Percentiles rank a stretch among this genome's conserved stretches.
Evolutionary conservation across 371 early-diverging fungal genomes (phyloP).

Genomic region (Dinochytrium kinnereticum): DNA sequence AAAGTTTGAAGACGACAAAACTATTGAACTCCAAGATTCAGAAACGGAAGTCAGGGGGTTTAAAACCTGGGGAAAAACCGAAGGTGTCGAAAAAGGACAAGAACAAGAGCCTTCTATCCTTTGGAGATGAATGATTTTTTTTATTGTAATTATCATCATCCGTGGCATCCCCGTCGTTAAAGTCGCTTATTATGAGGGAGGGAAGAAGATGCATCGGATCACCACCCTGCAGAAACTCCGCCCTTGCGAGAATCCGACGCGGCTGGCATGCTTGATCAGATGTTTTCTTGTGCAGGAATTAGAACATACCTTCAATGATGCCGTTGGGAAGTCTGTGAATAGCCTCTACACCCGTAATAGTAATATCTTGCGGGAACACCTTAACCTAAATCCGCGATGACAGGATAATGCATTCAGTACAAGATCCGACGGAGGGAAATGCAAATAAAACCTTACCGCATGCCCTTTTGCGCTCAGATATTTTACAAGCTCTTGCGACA

Average conservation of each 20-base stretch:
- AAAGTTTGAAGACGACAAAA: background rate
- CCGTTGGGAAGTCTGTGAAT: slow-evolving; percentile 34
- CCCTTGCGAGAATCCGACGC: slow-evolving; percentile 47
- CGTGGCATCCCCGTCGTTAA: background rate
- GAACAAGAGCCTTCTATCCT: slow-evolving; percentile 1
- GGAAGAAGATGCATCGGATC: no score
- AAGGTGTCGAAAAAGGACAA: slow-evolving; percentile 9
- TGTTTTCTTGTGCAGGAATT: background rate
- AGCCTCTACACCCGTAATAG: slow-evolving; percentile 34
- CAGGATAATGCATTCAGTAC: no score
- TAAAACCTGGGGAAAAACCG: background rate
- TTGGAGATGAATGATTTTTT: background rate
- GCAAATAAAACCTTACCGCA: no score
- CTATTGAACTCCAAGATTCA: background rate
- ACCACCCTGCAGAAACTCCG: slow-evolving; percentile 45
- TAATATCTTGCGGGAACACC: slow-evolving; percentile 15
- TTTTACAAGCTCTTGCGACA: slow-evolving; percentile 7
- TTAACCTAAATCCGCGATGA: slow-evolving; percentile 14
- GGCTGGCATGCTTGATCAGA: slow-evolving; percentile 18
- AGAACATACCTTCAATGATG: slow-evolving; percentile 27
- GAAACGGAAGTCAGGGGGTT: background rate
- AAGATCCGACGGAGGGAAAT: no score
- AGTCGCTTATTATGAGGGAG: no score
- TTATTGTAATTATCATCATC: background rate
- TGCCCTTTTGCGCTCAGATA: slow-evolving; percentile 39